Evolutionary conservation across 148 eudicot species (phyloP), one percentile per base, ranked within the genome.

Genomic region (Cornus kousa): DNA sequence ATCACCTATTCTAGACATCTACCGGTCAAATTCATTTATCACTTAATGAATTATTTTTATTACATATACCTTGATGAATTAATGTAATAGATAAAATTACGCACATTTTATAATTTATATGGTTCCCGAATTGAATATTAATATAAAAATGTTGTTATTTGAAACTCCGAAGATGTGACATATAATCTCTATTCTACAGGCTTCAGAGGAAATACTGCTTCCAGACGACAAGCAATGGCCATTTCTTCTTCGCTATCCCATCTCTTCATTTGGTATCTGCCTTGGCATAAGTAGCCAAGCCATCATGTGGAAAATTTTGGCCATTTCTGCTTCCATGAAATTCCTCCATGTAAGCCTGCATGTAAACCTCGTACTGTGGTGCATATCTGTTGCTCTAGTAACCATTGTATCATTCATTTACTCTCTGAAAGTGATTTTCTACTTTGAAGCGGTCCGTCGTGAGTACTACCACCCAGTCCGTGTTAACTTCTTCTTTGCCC

Each of bases 211-310:
- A 67, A 81, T 90, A 80, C 72, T 95, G 75, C 91, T 96, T 37
- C 99, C 99, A 0, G 89, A 90, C 23, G 99, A 96, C 88, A 86
- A 89, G 83, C 78, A 9, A n/a, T 96, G 99, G 99, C 99, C 99
- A 1, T 96, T 96, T 83, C 93, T 96, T 74, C 95, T 96, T 14
- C 89, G 99, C 1, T 92, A 79, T 79, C 93, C 94, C 0, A 81
- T 96, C 59, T 82, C 90, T 22, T 86, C 97, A 35, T 96, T 93
- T 74, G 97, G 99, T 87, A 89, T 93, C 71, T 92, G 98, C 80
- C 95, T 96, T 2, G 99, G 99, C n/a, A 78, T 96, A 10, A 88
- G 95, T 82, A 93, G 99, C 85, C 99, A 96, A 88, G 92, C 95
- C 32, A 83, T 90, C 13, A 72, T 96, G 85, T 96, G 99, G 99